Conservation (phyloP, 1,284 basidiomycete genomes). For the Ustilago loliicola region DNA sequence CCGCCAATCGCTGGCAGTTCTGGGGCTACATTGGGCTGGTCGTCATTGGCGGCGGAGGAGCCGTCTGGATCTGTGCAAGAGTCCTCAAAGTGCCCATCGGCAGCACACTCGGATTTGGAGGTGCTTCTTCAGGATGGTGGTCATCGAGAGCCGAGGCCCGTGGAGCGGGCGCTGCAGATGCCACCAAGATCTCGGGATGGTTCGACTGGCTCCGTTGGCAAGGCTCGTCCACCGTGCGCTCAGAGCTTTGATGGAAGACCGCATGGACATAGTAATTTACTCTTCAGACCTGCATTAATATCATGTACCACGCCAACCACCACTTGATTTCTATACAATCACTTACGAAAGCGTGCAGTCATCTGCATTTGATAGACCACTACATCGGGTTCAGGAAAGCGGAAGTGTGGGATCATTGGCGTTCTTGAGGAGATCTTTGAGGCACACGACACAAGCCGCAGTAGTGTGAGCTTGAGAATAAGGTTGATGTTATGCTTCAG, state of each 20-base stretch:
- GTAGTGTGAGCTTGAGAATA: not conserved
- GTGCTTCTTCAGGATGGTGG: conserved; percentile 32
- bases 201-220: conserved; percentile 54
- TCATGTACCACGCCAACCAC: conserved; percentile 5
- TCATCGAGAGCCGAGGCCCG: conserved; percentile 24
- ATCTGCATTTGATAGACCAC: conserved; percentile 4
- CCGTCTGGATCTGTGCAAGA: conserved; percentile 43
- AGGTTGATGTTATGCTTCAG: not conserved
- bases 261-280: not conserved
- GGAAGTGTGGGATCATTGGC: not conserved
- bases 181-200: conserved; percentile 43
- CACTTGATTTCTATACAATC: not conserved
- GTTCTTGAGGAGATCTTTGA: not conserved
- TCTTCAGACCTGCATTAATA: not conserved
- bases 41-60: conserved; percentile 49
- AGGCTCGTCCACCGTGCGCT: conserved; percentile 24
- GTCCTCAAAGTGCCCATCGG: conserved; percentile 50
- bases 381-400: not conserved
- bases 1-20: conserved; percentile 46
- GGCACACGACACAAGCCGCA: too few species aligned
- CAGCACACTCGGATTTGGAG: conserved; percentile 44
- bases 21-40: conserved; percentile 50
- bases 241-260: conserved; percentile 25
- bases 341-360: conserved; percentile 10
- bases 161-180: conserved; percentile 21